A percentile compares a stretch with the other conserved stretches of the same genome.
phyloP scores from a whole-genome alignment of 768 basidiomycete species.

The Auriscalpium orientale region DNA sequence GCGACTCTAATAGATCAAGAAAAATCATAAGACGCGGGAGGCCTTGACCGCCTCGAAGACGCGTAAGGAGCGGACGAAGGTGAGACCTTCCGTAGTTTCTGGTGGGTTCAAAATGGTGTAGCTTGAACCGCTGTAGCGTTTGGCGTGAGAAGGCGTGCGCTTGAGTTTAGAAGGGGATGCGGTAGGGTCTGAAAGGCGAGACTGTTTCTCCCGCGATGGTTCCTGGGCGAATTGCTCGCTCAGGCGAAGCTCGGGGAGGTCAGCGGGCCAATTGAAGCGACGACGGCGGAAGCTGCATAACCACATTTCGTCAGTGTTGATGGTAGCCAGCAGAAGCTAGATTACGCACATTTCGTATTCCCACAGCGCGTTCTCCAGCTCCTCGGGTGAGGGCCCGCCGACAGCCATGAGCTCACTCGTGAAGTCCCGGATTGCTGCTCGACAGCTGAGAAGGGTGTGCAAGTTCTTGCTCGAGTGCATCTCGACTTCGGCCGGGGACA shows the following conservation, averaged over 20 bases:
- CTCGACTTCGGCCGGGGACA: conserved; percentile 54
- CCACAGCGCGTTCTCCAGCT: conserved; percentile 39
- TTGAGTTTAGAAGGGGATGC: too few relatives aligned
- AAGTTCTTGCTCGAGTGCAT: conserved; percentile 69
- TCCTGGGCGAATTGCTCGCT: neutral
- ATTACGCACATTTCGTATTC: conserved; percentile 48
- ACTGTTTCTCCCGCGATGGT: conserved; percentile 1
- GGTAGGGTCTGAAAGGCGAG: too few relatives aligned
- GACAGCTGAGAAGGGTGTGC: conserved; percentile 56
- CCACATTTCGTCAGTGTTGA: conserved; percentile 5
- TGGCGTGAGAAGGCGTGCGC: too few relatives aligned
- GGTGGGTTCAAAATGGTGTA: neutral
- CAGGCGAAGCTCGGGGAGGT: conserved; percentile 20
- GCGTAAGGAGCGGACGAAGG: conserved; percentile 8
- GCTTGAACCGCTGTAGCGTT: too few relatives aligned
- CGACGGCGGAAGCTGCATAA: conserved; percentile 51
- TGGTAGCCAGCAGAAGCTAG: conserved; percentile 7
- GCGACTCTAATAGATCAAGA: too few relatives aligned
- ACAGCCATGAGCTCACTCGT: conserved; percentile 27
- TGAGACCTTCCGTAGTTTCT: conserved; percentile 9
- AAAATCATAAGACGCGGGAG: neutral
- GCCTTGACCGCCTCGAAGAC: conserved; percentile 13
- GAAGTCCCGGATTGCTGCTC: conserved; percentile 47
- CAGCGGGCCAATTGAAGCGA: conserved; percentile 63
- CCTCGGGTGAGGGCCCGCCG: conserved; percentile 19